Evolutionary conservation across 2,329 filamentous ascomycete genomes (phyloP), one percentile per base, ranked within the genome.

Genomic region (Paecilomyces niveus): DNA sequence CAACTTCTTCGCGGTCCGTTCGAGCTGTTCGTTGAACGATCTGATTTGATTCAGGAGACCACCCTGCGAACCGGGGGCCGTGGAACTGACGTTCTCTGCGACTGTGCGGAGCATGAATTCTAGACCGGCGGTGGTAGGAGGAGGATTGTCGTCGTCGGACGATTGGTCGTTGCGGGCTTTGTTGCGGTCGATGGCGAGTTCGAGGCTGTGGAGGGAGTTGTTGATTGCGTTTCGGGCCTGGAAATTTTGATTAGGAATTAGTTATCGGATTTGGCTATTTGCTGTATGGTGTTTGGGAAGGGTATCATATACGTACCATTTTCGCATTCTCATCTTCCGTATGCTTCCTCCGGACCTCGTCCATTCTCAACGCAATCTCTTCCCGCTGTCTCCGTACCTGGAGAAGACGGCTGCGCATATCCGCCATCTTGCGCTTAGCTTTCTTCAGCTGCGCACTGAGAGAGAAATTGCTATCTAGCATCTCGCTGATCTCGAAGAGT

Each of bases 401-500:
- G 33, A 83, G 70, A 54, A 82, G 74, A 35, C 79, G 75, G 50
- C 72, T 76, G 29, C 81, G 75, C 55, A 82, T 61, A 33, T 75
- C 71, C 61, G 70, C 70, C 68, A 76, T 78, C 65, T 74, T 77
- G 61, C 70, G 76, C 67, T 74, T 78, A 61, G 74, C 75, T 62
- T 67, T 72, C 58, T 76, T 78, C 53, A 80, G 64, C 58, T 79
- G 76, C 54, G 75, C 71, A 26, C 76, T 74, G 24, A 81, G 73
- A 2, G 74, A 69, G 58, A 76, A 78, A 53, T 81, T 77, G 56
- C 79, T 77, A 59, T 83, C 79, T 2, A 82, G 74, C 22, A 80
- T 76, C 62, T 81, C 79, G 59, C 80, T 81, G 29, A 83, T 68
- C 51, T 80, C 77, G 53, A 83, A 75, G 2, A 84, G 68, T 22